phyloP scores from a whole-genome alignment of 2,329 filamentous ascomycete species.

The Leptographium procerum region DNA sequence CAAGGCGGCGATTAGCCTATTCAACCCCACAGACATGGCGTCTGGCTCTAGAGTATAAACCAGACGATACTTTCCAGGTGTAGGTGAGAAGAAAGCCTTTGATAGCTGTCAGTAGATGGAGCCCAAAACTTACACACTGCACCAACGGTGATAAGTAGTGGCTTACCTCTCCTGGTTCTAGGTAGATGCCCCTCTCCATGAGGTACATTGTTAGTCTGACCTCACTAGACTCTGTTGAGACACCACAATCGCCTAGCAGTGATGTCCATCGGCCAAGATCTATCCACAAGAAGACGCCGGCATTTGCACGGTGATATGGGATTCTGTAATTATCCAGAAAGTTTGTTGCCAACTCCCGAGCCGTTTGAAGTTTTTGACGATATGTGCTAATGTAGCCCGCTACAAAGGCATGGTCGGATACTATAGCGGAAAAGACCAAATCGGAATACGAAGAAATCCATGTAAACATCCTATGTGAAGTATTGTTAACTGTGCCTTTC shows the following conservation, averaged over 20 bases:
- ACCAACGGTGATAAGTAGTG: too few relatives aligned
- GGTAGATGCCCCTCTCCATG: background rate
- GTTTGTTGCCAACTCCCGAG: background rate
- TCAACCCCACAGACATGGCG: too few relatives aligned
- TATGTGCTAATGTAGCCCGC: background rate
- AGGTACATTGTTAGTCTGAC: background rate
- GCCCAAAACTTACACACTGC: too few relatives aligned
- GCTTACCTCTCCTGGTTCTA: background rate
- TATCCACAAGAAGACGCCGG: background rate
- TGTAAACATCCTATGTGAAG: background rate
- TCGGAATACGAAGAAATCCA: background rate
- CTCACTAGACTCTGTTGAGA: background rate
- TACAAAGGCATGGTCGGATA: background rate
- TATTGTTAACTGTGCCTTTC: too few relatives aligned
- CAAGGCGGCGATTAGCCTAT: too few relatives aligned
- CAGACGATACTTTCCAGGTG: too few relatives aligned
- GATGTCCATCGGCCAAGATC: background rate
- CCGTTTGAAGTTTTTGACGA: background rate
- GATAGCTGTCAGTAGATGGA: too few relatives aligned
- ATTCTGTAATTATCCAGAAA: background rate
- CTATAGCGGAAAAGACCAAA: background rate
- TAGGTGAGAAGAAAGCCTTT: too few relatives aligned
- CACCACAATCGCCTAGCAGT: background rate
- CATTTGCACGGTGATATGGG: background rate
- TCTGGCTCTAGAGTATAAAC: too few relatives aligned